Conservation (phyloP, 2,329 filamentous ascomycete species). For the Alternaria ethzedia region DNA sequence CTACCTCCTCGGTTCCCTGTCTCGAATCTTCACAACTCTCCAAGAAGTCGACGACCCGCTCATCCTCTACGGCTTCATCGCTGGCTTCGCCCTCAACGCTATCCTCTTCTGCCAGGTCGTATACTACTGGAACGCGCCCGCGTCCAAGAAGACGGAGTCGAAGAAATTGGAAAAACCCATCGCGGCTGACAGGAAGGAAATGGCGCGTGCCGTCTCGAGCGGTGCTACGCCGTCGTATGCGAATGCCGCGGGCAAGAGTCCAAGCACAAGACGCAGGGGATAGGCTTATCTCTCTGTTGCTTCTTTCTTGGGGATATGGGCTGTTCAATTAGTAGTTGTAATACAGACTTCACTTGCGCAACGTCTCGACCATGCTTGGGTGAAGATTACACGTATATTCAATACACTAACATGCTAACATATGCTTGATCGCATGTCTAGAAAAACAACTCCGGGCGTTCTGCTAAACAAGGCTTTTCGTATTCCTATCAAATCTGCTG, state of each 20-base stretch:
- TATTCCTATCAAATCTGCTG: constrained; percentile 29
- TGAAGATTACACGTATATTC: not conserved
- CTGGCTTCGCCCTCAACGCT: constrained; percentile 87
- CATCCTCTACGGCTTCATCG: constrained; percentile 93
- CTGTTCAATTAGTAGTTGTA: not conserved
- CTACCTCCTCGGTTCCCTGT: constrained; percentile 90
- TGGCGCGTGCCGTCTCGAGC: constrained; percentile 45
- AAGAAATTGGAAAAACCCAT: constrained; percentile 50
- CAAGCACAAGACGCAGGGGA: constrained; percentile 63
- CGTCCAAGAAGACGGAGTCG: constrained; percentile 37
- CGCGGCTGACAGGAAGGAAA: constrained; percentile 40
- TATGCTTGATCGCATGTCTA: not conserved
- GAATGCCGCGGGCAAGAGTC: constrained; percentile 54
- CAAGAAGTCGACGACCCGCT: constrained; percentile 97
- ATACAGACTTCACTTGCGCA: not conserved
- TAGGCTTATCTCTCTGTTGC: constrained; percentile 29
- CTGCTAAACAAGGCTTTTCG: not conserved
- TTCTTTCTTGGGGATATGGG: not conserved
- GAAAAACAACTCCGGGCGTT: not conserved
- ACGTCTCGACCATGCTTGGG: not conserved
- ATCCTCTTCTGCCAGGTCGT: constrained; percentile 89
- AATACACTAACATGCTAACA: not conserved
- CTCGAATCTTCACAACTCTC: constrained; percentile 95
- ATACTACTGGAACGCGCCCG: constrained; percentile 85
- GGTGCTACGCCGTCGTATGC: constrained; percentile 43